Base-by-base conservation (phyloP, 108 stramenopile genomes). In the Chaetoceros muelleri region DNA sequence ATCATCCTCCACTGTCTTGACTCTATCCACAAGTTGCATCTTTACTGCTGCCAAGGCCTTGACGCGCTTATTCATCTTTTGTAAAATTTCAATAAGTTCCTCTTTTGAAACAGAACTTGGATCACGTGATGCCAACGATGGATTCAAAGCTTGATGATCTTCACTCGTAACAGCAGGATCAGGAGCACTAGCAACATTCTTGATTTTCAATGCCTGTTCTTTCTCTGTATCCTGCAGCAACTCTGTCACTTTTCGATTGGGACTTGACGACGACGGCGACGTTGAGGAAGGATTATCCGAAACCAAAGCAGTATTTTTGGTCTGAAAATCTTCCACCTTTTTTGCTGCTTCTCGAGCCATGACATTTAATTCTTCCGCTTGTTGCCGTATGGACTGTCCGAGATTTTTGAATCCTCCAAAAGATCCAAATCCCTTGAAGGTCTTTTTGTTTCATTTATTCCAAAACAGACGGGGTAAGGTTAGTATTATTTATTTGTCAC, bases 61-160 rank as follows among this genome's bases (percentile, higher is more conserved):
- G 66, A 92, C 75, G 46, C 82, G 72, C 58, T 83, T 76, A 70
- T 84, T 85, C 82, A 87, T 84, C 48, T 87, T 87, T 53, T 71
- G 72, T 46, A 92, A 73, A 8, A 87, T 74, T 46, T 84, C 84
- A 22, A 92, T 48, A 20, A 92, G 63, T 58, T 92, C 85, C 52
- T 80, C 82, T 65, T 84, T 87, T 59, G 73, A 64, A 13, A 75
- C 70, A 40, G 66, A 65, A 19, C 67, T 60, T 21, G 70, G 69
- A 24, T 53, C 46, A 0, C 73, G 60, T 8, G 65, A 58, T 28
- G 73, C 17, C 24, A 71, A 65, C 17, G 54, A 45, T 24, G 56
- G 27, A 40, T 40, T 40, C 8, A 10, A 10, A 13, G 5, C 13
- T 40, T 5, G 5, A 40, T 40, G 5, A 25, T 44, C 19, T 71